Percentiles rank a stretch among this genome's conserved stretches.
Conservation (phyloP, 208 protist species). For the Trypanosomatidae sp. region DNA sequence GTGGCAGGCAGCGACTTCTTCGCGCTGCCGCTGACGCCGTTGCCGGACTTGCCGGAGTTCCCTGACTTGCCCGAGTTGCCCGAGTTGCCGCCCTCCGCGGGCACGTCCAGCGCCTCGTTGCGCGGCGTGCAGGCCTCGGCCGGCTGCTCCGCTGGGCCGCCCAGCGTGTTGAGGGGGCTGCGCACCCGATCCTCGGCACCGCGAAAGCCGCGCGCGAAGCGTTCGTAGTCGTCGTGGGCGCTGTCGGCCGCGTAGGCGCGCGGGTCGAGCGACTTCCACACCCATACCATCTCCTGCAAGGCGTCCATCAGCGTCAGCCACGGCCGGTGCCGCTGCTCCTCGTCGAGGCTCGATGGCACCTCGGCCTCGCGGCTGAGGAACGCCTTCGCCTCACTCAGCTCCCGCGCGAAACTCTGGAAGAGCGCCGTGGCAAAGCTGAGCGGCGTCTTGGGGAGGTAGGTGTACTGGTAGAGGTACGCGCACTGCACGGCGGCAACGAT, state of each 20-base stretch:
- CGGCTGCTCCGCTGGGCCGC: too few species aligned
- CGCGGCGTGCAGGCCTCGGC: slow-evolving; percentile 24
- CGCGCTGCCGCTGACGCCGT: slow-evolving; percentile 14
- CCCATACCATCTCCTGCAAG: slow-evolving; percentile 59
- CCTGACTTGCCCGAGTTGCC: too few species aligned
- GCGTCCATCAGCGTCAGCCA: slow-evolving; percentile 74
- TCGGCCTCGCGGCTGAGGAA: slow-evolving; percentile 37
- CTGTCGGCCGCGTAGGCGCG: slow-evolving; percentile 27
- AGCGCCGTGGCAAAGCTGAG: slow-evolving; percentile 50
- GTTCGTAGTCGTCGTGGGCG: slow-evolving; percentile 36
- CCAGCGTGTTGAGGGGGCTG: too few species aligned
- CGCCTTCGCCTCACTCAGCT: slow-evolving; percentile 33
- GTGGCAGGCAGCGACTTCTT: slow-evolving; percentile 45
- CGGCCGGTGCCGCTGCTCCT: slow-evolving; percentile 48
- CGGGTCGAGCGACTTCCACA: slow-evolving; percentile 49
- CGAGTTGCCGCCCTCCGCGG: too few species aligned
- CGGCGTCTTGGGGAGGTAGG: slow-evolving; percentile 67
- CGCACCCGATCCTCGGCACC: too few species aligned
- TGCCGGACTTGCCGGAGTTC: too few species aligned
- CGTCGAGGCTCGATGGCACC: slow-evolving; percentile 30
- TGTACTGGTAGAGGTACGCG: slow-evolving; percentile 76
- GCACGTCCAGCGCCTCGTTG: slow-evolving; percentile 17
- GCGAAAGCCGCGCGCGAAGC: slow-evolving; percentile 30
- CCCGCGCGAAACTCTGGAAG: slow-evolving; percentile 27
- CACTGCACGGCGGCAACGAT: slow-evolving; percentile 63